phyloP scores from a whole-genome alignment of 164 flowering plant genomes.

The Echeveria elegans region DNA sequence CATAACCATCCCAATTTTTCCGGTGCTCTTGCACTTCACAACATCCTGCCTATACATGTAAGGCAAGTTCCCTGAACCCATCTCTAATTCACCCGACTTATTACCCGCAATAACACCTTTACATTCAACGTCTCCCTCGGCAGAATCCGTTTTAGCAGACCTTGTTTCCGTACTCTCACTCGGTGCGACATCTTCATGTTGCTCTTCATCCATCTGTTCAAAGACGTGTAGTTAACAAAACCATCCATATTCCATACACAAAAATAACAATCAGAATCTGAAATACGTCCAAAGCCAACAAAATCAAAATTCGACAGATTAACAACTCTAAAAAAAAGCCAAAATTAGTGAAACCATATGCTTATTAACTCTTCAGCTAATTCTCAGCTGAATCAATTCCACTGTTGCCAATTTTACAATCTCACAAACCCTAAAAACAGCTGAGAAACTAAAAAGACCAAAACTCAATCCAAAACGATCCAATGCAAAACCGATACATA shows the following conservation, averaged over 20 bases:
- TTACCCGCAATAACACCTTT: neutral
- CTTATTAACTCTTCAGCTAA: neutral
- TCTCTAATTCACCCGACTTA: neutral
- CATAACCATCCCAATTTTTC: constrained; percentile 40
- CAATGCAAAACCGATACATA: neutral
- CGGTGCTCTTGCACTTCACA: constrained; percentile 37
- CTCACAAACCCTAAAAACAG: neutral
- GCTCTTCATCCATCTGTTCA: constrained; percentile 6
- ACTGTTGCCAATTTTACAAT: neutral
- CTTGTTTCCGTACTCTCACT: neutral
- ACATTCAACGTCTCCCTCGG: neutral
- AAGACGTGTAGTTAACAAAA: neutral
- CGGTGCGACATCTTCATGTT: neutral
- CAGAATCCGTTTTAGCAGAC: neutral
- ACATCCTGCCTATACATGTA: constrained; percentile 71
- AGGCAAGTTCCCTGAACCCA: constrained; percentile 9
- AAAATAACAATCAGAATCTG: neutral
- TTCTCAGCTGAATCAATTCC: neutral
- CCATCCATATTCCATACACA: neutral
- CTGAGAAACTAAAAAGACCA: neutral
- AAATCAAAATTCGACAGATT: neutral
- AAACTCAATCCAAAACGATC: neutral
- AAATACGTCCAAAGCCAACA: neutral
- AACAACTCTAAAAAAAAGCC: neutral
- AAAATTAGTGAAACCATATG: too few relatives aligned